Conservation (phyloP, 2,329 filamentous ascomycete species). For the Colletotrichum tabaci region DNA sequence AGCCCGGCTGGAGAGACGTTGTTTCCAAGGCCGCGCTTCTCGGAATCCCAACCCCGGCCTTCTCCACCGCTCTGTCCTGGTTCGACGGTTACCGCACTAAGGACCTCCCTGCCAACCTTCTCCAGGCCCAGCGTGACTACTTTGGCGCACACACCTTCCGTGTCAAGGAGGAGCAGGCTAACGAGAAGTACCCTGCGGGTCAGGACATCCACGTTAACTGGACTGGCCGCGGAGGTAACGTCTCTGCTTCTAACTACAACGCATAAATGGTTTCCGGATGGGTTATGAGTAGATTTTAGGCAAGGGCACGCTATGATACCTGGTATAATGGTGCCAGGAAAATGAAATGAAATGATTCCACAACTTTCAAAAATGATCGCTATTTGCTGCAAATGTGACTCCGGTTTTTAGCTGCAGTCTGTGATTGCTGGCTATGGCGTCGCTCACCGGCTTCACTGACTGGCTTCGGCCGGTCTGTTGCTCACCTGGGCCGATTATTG, state of each 20-base stretch:
- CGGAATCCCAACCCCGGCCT: constrained; percentile 95
- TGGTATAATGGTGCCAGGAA: constrained; percentile 42
- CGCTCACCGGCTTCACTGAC: not conserved
- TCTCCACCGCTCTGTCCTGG: constrained; percentile 97
- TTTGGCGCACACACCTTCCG: constrained; percentile 95
- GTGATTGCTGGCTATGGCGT: not conserved
- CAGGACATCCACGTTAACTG: constrained; percentile 99
- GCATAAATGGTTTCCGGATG: constrained; percentile 72
- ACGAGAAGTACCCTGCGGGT: constrained; percentile 84
- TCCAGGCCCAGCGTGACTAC: constrained; percentile 99
- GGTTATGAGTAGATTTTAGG: constrained; percentile 39
- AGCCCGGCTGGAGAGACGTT: constrained; percentile 92
- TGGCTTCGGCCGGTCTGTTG: too few species aligned
- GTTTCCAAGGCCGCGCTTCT: constrained; percentile 93
- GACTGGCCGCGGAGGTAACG: constrained; percentile 97
- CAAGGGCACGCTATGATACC: constrained; percentile 39
- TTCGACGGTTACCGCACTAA: constrained; percentile 99
- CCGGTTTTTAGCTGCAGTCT: too few species aligned
- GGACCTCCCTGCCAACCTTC: constrained; percentile 96
- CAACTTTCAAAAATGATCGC: constrained; percentile 7
- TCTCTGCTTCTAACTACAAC: constrained; percentile 97
- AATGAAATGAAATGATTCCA: constrained; percentile 41
- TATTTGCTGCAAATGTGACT: not conserved
- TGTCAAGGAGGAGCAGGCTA: constrained; percentile 86
- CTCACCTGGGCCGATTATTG: not conserved